Evolutionary conservation across 352 stramenopile species (phyloP), one percentile per base, ranked within the genome.

Genomic region (Thalassiosira exigua): DNA sequence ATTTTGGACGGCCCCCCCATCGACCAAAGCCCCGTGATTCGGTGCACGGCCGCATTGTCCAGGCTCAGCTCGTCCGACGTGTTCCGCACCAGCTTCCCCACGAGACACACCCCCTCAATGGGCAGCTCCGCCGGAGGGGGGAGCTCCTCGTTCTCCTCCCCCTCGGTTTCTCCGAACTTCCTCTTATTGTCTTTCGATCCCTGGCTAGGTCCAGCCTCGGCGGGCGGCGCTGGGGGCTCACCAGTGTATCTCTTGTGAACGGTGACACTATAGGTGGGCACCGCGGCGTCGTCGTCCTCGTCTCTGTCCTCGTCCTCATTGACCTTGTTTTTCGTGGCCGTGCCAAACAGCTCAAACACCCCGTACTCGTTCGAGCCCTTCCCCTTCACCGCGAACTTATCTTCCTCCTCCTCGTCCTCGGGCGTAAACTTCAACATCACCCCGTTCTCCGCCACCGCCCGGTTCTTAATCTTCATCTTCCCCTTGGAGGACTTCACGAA

Each of bases 311-410:
- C 51, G 7, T 58, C 51, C 17, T 58, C 51, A 17, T 29, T 29
- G n/a, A 30, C 12, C 54, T 11, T 58, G 41, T 56, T 84, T 60
- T 78, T 82, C 27, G 59, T 90, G 3, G 86, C 86, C 4, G 71
- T 91, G 29, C 89, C 89, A 66, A 85, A 74, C 17, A 94, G 81
- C 53, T 89, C 61, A 66, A 94, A 94, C 24, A 86, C 68, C 26
- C 89, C 89, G 70, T 88, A 94, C 67, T 94, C 80, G 66, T 94
- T 94, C 1, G 75, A 78, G 19, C 89, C 89, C 27, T 54, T 81
- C 21, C 89, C 89, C 60, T 89, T 79, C 1, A 94, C 81, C 24
- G 84, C 69, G 64, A 78, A 92, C n/a, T 68, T 36, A 32, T 62
- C 64, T 3, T 65, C 70, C 14, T 82, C 70, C n/a, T 79, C 70